These are phyloP conservation scores for Stephanodiscus triporus DNA, from an alignment of 108 stramenopile species.

Conservation along the genomic window DNA sequence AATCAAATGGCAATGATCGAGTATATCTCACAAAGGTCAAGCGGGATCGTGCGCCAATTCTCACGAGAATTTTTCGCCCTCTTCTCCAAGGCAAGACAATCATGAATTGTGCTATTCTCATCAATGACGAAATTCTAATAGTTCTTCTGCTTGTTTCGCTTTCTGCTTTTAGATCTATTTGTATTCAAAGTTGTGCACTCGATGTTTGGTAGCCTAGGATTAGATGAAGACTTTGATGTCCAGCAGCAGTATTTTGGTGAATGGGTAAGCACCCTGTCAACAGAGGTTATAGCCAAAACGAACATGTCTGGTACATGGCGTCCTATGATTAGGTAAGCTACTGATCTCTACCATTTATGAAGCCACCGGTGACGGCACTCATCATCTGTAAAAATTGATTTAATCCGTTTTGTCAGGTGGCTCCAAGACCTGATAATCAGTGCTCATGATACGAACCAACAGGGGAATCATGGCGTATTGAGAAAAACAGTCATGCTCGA, in stretches of 20 bases:
- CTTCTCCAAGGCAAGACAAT: conserved; percentile 48
- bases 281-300: conserved; percentile 51
- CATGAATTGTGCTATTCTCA: not conserved
- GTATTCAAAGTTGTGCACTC: conserved; percentile 70
- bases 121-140: not conserved
- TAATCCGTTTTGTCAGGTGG: conserved; percentile 43
- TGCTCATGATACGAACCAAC: conserved; percentile 31
- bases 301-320: conserved; percentile 59
- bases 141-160: not conserved
- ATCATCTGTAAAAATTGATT: not conserved
- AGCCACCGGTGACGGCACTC: not conserved
- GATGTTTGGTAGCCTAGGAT: conserved; percentile 65
- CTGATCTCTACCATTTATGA: not conserved
- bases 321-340: conserved; percentile 49
- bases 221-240: conserved; percentile 59
- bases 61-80: conserved; percentile 70
- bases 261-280: conserved; percentile 67
- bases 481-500: conserved; percentile 40
- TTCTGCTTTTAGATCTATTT: conserved; percentile 68
- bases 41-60: conserved; percentile 61
- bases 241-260: conserved; percentile 80
- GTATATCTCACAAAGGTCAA: conserved; percentile 70
- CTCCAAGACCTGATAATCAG: conserved; percentile 61
- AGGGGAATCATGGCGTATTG: conserved; percentile 23
- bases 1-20: conserved; percentile 12